Evolutionary conservation across 331 rosid species (phyloP), one percentile per base, ranked within the genome.

Genomic region (Rosa hybrid): DNA sequence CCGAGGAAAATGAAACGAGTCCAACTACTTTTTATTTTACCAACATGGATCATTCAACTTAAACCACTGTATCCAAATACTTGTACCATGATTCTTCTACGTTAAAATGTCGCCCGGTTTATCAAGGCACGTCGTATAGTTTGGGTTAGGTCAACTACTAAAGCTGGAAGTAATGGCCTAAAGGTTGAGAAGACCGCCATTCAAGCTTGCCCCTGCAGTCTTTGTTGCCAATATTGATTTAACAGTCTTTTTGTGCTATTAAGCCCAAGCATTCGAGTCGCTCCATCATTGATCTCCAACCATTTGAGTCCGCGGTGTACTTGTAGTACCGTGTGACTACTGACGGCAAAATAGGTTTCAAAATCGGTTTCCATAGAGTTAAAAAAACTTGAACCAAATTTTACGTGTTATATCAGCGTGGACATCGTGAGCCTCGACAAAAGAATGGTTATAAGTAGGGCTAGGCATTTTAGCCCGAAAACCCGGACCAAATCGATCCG

Each of bases 1-100:
- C 41, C 2, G 59, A 44, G 39, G 82, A 27, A 71, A 71, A 57
- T 45, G 63, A 57, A 72, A 71, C 48, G 27, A 30, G 82, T 72
- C 12, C 72, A 17, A 17, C 72, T 8, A 14, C 5, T 34, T 65
- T 65, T 16, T 34, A 34, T 34, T 17, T 1, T 13, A 30, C 21
- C 45, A 8, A 34, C 44, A 38, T 65, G 68, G 68, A 21, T 25
- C 41, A 1, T 3, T 25, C 39, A 25, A 25, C 68, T 62, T 62
- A 18, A n/a, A 56, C 27, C 38, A 57, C 59, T 53, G 64, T 57
- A 59, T 59, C 65, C 12, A 59, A n/a, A 21, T 59, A 59, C 30
- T 16, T 53, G 21, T 16, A 53, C 6, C 4, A 18, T 18, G 6
- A 18, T 53, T 53, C 21, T 53, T 16, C 14, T 5, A 53, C 4